A percentile compares a stretch with the other conserved stretches of the same genome.
Conservation (phyloP, 345 rosid genomes). For the Salix brachista region DNA sequence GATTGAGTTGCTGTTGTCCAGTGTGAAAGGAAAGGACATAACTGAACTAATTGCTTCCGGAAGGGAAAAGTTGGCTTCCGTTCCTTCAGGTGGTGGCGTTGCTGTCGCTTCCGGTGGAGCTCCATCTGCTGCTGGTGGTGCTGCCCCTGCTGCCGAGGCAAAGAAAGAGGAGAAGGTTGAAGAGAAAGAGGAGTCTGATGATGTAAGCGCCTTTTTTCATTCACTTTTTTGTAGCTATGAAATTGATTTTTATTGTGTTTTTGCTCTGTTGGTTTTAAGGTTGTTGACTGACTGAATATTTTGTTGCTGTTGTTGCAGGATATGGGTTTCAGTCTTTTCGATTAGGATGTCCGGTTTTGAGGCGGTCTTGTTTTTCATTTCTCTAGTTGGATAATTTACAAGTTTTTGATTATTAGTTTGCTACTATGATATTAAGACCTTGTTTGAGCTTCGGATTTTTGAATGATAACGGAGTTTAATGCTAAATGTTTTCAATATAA, state of each 20-base stretch:
- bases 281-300: neutral
- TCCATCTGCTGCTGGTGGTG: slow-evolving; percentile 37
- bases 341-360: slow-evolving; percentile 28
- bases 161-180: slow-evolving; percentile 73
- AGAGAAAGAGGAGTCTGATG: slow-evolving; percentile 80
- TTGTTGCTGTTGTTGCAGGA: slow-evolving; percentile 38
- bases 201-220: slow-evolving; percentile 28
- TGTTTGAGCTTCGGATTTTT: slow-evolving; percentile 17
- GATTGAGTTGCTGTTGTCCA: slow-evolving; percentile 48
- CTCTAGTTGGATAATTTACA: slow-evolving; percentile 10
- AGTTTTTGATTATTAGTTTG: slow-evolving; percentile 27
- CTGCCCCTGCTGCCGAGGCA: slow-evolving; percentile 51
- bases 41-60: slow-evolving; percentile 67
- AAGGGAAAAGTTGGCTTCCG: slow-evolving; percentile 71
- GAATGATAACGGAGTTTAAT: slow-evolving; percentile 13
- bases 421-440: slow-evolving; percentile 12
- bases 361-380: neutral
- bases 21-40: slow-evolving; percentile 59
- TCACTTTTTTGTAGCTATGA: neutral
- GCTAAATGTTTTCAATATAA: slow-evolving; percentile 1
- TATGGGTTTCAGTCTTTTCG: slow-evolving; percentile 85
- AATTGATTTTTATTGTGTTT: too few species aligned
- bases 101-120: slow-evolving; percentile 44
- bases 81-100: slow-evolving; percentile 65
- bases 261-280: neutral